Evolutionary conservation across 2,329 filamentous ascomycete species (phyloP).

Genomic region (Beauveria varroae): DNA sequence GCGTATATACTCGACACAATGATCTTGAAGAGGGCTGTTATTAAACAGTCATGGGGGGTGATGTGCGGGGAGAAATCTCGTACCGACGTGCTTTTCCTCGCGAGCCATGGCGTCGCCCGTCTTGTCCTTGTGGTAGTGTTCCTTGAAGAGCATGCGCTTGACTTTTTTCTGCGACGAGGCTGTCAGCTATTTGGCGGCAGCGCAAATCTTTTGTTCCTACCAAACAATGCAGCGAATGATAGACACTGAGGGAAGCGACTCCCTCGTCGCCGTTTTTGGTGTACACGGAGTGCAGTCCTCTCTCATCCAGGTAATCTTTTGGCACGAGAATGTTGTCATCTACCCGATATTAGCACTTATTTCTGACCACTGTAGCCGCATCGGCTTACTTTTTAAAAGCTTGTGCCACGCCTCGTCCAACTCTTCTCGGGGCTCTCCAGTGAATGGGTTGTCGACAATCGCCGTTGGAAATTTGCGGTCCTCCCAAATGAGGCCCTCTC

Average conservation of each 20-base stretch:
- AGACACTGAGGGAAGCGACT: not conserved
- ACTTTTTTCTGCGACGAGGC: not conserved
- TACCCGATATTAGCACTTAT: not conserved
- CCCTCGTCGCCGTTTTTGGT: not conserved
- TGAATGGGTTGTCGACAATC: not conserved
- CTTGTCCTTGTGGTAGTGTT: constrained; percentile 1
- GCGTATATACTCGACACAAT: constrained; percentile 6
- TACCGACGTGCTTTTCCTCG: constrained; percentile 3
- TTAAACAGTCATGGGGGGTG: no score
- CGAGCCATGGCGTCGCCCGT: not conserved
- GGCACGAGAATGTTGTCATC: not conserved
- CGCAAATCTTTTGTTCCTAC: not conserved
- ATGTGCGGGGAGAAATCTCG: not conserved
- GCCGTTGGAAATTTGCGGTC: not conserved
- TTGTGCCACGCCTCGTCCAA: not conserved
- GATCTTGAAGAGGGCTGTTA: not conserved
- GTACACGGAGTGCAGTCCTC: not conserved
- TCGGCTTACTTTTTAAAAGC: not conserved
- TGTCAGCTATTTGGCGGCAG: not conserved
- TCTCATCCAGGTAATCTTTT: not conserved
- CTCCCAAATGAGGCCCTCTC: not conserved
- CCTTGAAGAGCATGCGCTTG: constrained; percentile 1
- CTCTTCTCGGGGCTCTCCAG: not conserved
- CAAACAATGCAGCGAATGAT: not conserved
- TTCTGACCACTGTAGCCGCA: not conserved